Percentiles rank a stretch among this genome's conserved stretches.
These are phyloP conservation scores for Diaporthe citriasiana DNA, from an alignment of 2,329 filamentous ascomycete species.

Conservation along the genomic window DNA sequence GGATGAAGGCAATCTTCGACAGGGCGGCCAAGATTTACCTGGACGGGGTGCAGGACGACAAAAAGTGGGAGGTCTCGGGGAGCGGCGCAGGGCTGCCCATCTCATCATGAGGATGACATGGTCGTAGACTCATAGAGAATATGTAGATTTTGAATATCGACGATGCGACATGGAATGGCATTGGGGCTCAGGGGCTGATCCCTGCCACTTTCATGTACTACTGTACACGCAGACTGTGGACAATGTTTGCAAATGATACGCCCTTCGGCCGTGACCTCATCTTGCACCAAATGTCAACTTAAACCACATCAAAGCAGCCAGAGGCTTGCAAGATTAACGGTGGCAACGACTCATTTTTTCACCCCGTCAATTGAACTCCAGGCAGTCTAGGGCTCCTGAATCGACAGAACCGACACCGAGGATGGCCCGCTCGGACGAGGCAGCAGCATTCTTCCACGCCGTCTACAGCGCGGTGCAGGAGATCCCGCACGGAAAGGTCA, in stretches of 20 bases:
- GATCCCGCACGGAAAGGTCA: constrained; percentile 86
- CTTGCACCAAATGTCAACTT: not conserved
- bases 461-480: constrained; percentile 90
- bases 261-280: constrained; percentile 22
- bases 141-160: not conserved
- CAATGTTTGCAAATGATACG: not conserved
- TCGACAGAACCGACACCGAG: rapidly evolving
- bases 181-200: not conserved
- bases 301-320: not conserved
- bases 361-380: not conserved
- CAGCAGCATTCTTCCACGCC: constrained; percentile 78
- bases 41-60: constrained; percentile 31
- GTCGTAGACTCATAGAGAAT: not conserved
- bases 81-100: constrained; percentile 1
- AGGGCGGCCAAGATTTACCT: constrained; percentile 63
- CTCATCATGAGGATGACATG: not conserved
- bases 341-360: not conserved
- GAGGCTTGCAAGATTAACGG: too few relatives aligned
- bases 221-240: too few relatives aligned
- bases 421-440: constrained; percentile 82
- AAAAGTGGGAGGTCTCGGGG: constrained; percentile 27
- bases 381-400: rapidly evolving
- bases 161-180: not conserved
- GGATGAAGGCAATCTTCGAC: constrained; percentile 71
- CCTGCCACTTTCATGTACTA: not conserved